phyloP scores from a whole-genome alignment of 179 eudicot genomes.

The Drosera spatulata region DNA sequence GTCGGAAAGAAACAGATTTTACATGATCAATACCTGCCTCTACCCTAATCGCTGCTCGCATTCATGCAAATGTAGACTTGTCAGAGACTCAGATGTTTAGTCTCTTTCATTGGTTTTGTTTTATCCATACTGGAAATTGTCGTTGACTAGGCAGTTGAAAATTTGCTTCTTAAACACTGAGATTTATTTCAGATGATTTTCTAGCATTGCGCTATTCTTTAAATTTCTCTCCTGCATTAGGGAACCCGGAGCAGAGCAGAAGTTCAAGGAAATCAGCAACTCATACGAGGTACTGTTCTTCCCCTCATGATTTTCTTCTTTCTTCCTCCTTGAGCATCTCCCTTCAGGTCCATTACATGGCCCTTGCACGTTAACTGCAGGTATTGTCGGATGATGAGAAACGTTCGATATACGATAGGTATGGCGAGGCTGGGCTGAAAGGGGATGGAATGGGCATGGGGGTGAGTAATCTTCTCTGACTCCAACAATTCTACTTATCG shows the following conservation, averaged over 20 bases:
- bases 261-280: conserved; percentile 85
- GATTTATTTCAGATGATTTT: neutral
- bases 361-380: conserved; percentile 22
- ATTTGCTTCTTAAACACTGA: neutral
- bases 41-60: too few species aligned
- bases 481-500: too few species aligned
- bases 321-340: neutral
- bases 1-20: too few species aligned
- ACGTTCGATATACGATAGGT: conserved; percentile 84
- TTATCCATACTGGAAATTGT: neutral
- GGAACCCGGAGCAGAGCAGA: conserved; percentile 90
- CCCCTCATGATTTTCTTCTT: neutral
- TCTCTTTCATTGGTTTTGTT: neutral
- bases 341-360: too few species aligned
- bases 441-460: conserved; percentile 82
- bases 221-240: conserved; percentile 22
- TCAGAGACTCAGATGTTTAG: neutral
- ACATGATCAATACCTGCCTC: too few species aligned
- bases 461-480: conserved; percentile 33
- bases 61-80: too few species aligned
- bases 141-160: neutral
- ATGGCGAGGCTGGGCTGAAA: conserved; percentile 97
- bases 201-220: neutral
- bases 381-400: conserved; percentile 96
- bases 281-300: conserved; percentile 71